Conservation (phyloP, 176 grass and related monocot genomes). For the Pontederia crassipes region DNA sequence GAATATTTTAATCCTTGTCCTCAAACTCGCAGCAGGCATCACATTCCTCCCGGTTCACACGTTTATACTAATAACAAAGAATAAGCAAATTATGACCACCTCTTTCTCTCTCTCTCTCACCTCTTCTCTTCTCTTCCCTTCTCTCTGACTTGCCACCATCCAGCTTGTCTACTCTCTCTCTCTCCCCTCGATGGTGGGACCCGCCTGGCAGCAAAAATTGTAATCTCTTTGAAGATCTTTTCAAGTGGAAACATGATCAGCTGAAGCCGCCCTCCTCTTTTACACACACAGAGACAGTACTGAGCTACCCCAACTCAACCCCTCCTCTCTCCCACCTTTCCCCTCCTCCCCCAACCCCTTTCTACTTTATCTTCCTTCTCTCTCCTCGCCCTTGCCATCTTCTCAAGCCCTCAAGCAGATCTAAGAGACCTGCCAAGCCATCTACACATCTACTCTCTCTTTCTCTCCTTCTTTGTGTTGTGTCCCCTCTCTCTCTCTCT, state of each 20-base stretch:
- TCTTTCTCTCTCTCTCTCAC: not conserved
- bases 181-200: not conserved
- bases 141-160: not conserved
- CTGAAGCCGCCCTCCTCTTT: constrained; percentile 18
- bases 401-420: no score
- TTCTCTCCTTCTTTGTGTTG: constrained; percentile 1
- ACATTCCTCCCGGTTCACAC: no score
- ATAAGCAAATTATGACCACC: not conserved
- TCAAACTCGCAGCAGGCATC: no score
- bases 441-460: not conserved
- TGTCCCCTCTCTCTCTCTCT: constrained; percentile 16
- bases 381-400: not conserved
- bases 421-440: not conserved
- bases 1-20: no score
- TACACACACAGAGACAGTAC: no score
- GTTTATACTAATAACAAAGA: no score
- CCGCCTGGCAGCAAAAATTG: constrained; percentile 5
- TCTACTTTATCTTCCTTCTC: not conserved
- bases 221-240: constrained; percentile 33
- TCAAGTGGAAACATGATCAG: constrained; percentile 28
- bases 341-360: constrained; percentile 6
- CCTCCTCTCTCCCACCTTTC: constrained; percentile 8
- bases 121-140: not conserved
- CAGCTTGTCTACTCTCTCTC: not conserved
- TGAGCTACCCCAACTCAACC: no score